Evolutionary conservation across 2,329 filamentous ascomycete species (phyloP).

Genomic region (Hansfordia pulvinata): DNA sequence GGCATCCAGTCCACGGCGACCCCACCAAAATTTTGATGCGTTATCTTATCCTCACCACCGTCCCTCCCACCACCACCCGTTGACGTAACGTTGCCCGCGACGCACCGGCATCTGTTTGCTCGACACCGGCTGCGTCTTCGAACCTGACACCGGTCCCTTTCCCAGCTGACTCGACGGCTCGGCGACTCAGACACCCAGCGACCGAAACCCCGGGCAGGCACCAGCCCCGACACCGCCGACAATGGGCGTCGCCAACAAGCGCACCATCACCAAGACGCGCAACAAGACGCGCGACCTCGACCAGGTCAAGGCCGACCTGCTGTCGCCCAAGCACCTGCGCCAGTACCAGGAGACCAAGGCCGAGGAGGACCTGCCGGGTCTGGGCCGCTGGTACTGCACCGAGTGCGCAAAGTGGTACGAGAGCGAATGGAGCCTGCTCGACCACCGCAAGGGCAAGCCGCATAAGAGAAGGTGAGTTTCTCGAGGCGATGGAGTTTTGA

Average conservation of each 20-base stretch:
- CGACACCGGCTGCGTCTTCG: too few species aligned
- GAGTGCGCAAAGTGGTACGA: slow-evolving; percentile 98
- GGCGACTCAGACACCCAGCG: too few species aligned
- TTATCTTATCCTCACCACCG: too few species aligned
- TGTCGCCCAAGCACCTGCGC: slow-evolving; percentile 64
- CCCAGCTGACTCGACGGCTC: too few species aligned
- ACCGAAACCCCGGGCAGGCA: not conserved
- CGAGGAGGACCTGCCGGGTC: slow-evolving; percentile 72
- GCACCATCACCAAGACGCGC: slow-evolving; percentile 61
- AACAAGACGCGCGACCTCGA: slow-evolving; percentile 73
- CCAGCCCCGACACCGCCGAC: slow-evolving; percentile 9
- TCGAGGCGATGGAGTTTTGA: slow-evolving; percentile 3
- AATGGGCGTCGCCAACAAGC: slow-evolving; percentile 58
- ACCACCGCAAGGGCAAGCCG: slow-evolving; percentile 76
- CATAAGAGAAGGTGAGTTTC: slow-evolving; percentile 69
- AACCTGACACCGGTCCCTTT: too few species aligned
- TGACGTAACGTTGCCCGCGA: too few species aligned
- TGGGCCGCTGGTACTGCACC: slow-evolving; percentile 77
- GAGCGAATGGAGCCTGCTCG: slow-evolving; percentile 58
- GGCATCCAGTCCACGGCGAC: too few species aligned
- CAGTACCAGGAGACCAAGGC: slow-evolving; percentile 69
- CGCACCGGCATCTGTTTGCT: too few species aligned
- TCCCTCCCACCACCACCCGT: too few species aligned
- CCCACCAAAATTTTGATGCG: too few species aligned
- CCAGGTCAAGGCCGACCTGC: slow-evolving; percentile 75